Evolutionary conservation across 371 early-diverging fungal genomes (phyloP), one percentile per base, ranked within the genome.

Genomic region (Quaeritorhiza haematococci): DNA sequence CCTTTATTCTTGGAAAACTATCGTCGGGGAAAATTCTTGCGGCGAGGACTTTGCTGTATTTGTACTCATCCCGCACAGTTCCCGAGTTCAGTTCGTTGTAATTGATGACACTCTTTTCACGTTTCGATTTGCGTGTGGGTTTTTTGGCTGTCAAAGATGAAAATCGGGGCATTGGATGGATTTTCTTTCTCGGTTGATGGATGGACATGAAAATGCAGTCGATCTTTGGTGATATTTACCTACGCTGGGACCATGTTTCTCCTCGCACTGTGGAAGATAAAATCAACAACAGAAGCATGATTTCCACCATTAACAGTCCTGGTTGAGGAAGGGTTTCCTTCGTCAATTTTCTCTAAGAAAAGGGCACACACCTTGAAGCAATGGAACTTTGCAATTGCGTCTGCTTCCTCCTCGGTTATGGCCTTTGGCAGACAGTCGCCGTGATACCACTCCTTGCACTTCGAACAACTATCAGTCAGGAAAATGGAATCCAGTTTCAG

Each of bases 381-480:
- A 42, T 59, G 64, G 61, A 66, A 72, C 55, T 58, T 65, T 33
- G 45, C 24, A 19, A 61, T 56, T 23, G 48, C 17, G 19, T 52
- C n/a, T 10, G 62, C 53, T 10, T 62, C 66, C 29, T 66, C 61
- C 28, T 46, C 51, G 1, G 60, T 38, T 42, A 72, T 55, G 0
- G 55, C 42, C 17, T 58, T 50, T 13, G 38, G 38, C 3, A 72
- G 35, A 46, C 72, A 72, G 30, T 63, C 66, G 26, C 66, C 72
- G 53, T 72, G 72, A 54, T 61, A 72, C 72, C 72, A 72, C n/a
- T 68, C 59, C 44, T 51, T 46, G 55, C 66, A 66, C 5, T 52
- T 58, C 32, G 65, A 59, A 58, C 72, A 72, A 38, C 70, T 66
- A 34, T 13, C 38, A 46, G 3, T 4, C 10, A 54, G 29, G 2